Evolutionary conservation across 441 rosid species (phyloP).

Genomic region (Pelargonium cotyledonis): DNA sequence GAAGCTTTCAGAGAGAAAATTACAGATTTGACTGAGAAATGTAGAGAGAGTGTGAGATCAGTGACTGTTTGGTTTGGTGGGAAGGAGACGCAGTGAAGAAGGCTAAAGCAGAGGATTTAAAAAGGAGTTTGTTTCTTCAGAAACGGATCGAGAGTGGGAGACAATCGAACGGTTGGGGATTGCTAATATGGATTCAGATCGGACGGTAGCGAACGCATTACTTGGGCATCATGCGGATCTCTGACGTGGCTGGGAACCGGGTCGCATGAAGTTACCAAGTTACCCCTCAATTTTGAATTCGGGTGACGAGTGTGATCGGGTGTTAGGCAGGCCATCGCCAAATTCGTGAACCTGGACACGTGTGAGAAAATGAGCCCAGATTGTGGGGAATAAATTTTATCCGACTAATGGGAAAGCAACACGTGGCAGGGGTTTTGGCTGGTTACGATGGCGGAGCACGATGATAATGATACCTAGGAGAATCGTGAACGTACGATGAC

Average conservation of each 20-base stretch:
- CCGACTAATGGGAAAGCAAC: neutral
- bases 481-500: too few relatives aligned
- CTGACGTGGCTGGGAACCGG: neutral
- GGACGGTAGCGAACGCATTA: neutral
- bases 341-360: neutral
- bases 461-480: too few relatives aligned
- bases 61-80: conserved; percentile 19
- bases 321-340: neutral
- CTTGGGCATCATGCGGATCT: neutral
- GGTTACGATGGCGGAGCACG: too few relatives aligned
- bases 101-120: conserved; percentile 26
- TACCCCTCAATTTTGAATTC: neutral
- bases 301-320: neutral
- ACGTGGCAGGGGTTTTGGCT: too few relatives aligned
- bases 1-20: neutral
- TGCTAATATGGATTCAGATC: neutral
- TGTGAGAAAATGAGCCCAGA: neutral
- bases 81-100: conserved; percentile 6
- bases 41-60: neutral
- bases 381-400: neutral
- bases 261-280: neutral
- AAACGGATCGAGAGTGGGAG: conserved; percentile 14
- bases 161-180: conserved; percentile 40
- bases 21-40: conserved; percentile 18
- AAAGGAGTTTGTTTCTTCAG: conserved; percentile 19